Evolutionary conservation across 164 flowering plant genomes (phyloP).

Genomic region (Magnolia sinica): DNA sequence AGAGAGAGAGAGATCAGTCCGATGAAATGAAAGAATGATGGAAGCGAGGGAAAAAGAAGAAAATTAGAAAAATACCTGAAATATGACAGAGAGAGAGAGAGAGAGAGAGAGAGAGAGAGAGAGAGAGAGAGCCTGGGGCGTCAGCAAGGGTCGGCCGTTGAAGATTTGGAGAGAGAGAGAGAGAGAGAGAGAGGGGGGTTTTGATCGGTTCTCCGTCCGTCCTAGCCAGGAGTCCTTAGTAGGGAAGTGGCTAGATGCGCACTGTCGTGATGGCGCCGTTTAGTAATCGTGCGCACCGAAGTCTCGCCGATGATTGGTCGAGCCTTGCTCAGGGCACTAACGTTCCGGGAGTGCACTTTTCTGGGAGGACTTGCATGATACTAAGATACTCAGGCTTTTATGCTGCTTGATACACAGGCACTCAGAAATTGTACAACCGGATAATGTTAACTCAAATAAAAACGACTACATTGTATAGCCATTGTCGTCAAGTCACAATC

Average conservation of each 20-base stretch:
- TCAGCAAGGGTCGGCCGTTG: constrained; percentile 13
- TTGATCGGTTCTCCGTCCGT: constrained; percentile 6
- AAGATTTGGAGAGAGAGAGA: constrained; percentile 3
- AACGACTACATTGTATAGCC: too few relatives aligned
- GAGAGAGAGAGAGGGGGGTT: neutral
- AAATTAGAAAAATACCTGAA: neutral
- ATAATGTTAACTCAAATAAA: too few relatives aligned
- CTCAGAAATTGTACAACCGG: too few relatives aligned
- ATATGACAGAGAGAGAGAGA: neutral
- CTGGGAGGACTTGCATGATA: too few relatives aligned
- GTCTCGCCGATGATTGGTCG: neutral
- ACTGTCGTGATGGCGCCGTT: neutral
- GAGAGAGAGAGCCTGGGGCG: neutral
- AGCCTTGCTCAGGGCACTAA: neutral
- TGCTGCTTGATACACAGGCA: too few relatives aligned
- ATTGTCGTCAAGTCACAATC: too few relatives aligned
- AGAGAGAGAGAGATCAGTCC: neutral
- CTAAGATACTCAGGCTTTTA: too few relatives aligned
- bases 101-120: neutral
- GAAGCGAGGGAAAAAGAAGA: neutral
- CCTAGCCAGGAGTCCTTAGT: neutral
- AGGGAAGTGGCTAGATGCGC: neutral
- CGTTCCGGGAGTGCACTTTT: too few relatives aligned
- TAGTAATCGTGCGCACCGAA: neutral
- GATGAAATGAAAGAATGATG: neutral